A percentile compares a stretch with the other conserved stretches of the same genome.
Conservation (phyloP, 73 alveolate genomes). For the Paraurostyla sp. region DNA sequence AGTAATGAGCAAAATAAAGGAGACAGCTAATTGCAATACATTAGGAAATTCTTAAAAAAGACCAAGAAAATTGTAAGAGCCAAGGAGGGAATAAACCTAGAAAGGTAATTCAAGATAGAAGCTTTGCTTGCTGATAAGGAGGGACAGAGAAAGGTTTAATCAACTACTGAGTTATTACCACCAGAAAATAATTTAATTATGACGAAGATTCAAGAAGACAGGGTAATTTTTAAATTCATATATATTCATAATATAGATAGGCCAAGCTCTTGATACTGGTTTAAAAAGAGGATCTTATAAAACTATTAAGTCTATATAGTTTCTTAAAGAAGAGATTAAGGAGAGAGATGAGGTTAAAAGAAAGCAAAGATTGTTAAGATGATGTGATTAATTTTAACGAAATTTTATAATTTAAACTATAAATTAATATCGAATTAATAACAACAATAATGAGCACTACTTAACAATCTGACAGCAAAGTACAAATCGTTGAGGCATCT, state of each 20-base stretch:
- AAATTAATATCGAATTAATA: no score
- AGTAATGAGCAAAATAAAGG: background rate
- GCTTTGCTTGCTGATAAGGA: background rate
- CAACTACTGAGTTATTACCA: background rate
- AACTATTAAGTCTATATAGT: conserved; percentile 2
- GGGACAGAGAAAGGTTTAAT: background rate
- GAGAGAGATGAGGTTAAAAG: background rate
- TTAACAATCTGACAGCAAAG: background rate
- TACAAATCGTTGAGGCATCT: background rate
- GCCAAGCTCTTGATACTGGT: no score
- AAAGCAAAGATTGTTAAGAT: background rate
- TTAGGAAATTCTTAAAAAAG: background rate
- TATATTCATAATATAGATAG: background rate
- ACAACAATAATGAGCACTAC: background rate
- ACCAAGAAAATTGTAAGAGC: conserved; percentile 10
- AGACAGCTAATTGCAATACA: conserved; percentile 14
- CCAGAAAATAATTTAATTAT: background rate
- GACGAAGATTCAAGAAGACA: background rate
- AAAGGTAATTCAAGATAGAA: background rate
- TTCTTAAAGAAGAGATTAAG: background rate
- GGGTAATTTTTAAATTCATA: background rate
- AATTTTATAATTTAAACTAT: background rate
- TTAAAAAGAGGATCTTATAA: background rate
- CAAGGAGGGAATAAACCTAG: conserved; percentile 1
- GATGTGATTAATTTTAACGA: background rate